A percentile compares a stretch with the other conserved stretches of the same genome.
Evolutionary conservation across 768 basidiomycete genomes (phyloP).

Genomic region (Pleurotus citrinopileatus): DNA sequence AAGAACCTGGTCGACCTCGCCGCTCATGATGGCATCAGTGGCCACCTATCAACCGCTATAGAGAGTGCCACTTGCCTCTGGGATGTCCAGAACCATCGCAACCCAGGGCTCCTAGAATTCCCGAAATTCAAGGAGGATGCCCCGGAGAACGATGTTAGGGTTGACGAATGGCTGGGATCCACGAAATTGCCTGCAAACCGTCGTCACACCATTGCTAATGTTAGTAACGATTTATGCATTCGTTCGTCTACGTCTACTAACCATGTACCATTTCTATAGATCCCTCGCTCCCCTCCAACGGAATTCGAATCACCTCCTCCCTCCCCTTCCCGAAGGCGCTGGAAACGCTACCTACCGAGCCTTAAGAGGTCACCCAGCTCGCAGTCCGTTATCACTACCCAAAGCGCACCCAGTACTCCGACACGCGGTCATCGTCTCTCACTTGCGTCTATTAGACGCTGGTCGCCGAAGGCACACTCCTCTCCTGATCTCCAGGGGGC

Average conservation of each 20-base stretch:
- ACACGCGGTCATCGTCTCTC: not conserved
- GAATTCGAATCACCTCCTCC: not conserved
- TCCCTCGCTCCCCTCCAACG: not conserved
- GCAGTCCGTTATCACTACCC: not conserved
- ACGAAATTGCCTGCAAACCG: not conserved
- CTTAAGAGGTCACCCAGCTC: not conserved
- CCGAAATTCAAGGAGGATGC: not conserved
- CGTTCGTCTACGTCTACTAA: too few relatives aligned
- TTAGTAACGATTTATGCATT: too few relatives aligned
- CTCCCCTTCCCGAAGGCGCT: not conserved
- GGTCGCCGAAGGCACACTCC: not conserved
- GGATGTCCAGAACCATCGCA: not conserved
- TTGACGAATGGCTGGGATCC: too few relatives aligned
- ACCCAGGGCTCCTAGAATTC: not conserved
- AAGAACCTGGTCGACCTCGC: not conserved
- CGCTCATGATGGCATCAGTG: not conserved
- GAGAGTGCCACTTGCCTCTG: not conserved
- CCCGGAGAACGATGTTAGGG: too few relatives aligned
- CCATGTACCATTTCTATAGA: too few relatives aligned
- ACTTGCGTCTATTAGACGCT: not conserved
- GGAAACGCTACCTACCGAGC: not conserved
- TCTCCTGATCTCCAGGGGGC: not conserved
- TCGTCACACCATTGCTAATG: not conserved
- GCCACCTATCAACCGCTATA: not conserved
- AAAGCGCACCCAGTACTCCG: not conserved